Evolutionary conservation across 345 rosid species (phyloP).

Genomic region (Gossypium raimondii): DNA sequence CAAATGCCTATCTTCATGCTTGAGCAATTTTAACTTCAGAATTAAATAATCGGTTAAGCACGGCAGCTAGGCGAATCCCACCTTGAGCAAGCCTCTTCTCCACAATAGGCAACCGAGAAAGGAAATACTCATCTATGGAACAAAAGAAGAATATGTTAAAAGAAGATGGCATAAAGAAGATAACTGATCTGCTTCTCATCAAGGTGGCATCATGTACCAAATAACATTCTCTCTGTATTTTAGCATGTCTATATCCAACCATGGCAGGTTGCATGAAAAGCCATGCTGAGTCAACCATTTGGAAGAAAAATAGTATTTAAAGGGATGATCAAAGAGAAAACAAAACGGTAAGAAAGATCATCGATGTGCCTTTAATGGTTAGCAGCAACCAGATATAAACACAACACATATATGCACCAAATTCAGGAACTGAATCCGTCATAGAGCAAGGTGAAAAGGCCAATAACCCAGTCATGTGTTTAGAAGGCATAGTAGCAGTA

Average conservation of each 20-base stretch:
- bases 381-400: background rate
- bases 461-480: background rate
- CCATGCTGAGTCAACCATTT: constrained; percentile 12
- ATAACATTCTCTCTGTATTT: background rate
- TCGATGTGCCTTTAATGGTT: background rate
- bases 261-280: background rate
- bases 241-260: constrained; percentile 6
- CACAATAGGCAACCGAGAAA: constrained; percentile 72
- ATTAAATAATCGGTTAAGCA: constrained; percentile 71
- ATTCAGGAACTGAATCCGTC: background rate
- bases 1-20: constrained; percentile 33
- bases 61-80: constrained; percentile 76
- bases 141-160: constrained; percentile 1
- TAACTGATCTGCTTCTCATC: background rate
- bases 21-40: constrained; percentile 34
- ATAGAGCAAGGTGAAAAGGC: background rate
- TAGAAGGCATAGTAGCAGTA: background rate
- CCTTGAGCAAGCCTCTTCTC: constrained; percentile 84
- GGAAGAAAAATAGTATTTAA: background rate
- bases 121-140: constrained; percentile 63
- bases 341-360: background rate
- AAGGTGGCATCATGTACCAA: background rate
- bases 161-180: background rate
- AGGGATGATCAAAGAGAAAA: background rate
- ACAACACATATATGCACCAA: background rate